Conservation (phyloP, 2,329 filamentous ascomycete genomes). For the Aspergillus fijiensis region DNA sequence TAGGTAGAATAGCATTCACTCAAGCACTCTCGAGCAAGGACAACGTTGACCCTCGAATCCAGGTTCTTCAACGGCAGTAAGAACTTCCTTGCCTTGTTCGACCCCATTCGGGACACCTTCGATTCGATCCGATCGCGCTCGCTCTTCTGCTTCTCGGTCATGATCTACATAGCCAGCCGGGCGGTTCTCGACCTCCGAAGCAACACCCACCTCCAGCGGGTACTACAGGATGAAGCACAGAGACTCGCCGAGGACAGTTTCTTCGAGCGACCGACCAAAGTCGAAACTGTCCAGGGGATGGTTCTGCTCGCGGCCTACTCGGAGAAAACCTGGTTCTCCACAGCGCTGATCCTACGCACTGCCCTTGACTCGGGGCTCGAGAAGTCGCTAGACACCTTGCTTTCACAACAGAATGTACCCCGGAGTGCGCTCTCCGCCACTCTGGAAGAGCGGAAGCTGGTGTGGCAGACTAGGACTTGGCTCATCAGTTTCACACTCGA, state of each 20-base stretch:
- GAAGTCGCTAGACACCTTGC: conserved; percentile 34
- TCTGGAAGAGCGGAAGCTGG: conserved; percentile 35
- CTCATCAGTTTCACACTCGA: conserved; percentile 37
- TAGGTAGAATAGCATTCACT: conserved; percentile 14
- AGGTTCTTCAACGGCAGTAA: conserved; percentile 36
- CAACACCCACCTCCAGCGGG: conserved; percentile 35
- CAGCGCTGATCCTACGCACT: conserved; percentile 36
- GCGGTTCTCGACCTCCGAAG: conserved; percentile 33
- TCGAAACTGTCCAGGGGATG: conserved; percentile 40
- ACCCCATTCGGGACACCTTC: conserved; percentile 38
- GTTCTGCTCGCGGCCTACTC: conserved; percentile 38
- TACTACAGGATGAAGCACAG: conserved; percentile 38
- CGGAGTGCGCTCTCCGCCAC: conserved; percentile 36
- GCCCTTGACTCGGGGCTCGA: conserved; percentile 37
- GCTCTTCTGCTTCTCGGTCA: conserved; percentile 37
- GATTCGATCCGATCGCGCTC: conserved; percentile 38
- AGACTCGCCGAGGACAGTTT: conserved; percentile 38
- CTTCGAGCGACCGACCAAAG: conserved; percentile 37
- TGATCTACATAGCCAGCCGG: conserved; percentile 37
- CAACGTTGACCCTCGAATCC: background rate
- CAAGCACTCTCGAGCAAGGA: background rate
- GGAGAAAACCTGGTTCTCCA: conserved; percentile 40
- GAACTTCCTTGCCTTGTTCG: conserved; percentile 35
- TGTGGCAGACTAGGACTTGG: conserved; percentile 39
- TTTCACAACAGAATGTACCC: conserved; percentile 32